Conservation (phyloP, 176 grass and related monocot genomes). For the Eragrostis nindensis region DNA sequence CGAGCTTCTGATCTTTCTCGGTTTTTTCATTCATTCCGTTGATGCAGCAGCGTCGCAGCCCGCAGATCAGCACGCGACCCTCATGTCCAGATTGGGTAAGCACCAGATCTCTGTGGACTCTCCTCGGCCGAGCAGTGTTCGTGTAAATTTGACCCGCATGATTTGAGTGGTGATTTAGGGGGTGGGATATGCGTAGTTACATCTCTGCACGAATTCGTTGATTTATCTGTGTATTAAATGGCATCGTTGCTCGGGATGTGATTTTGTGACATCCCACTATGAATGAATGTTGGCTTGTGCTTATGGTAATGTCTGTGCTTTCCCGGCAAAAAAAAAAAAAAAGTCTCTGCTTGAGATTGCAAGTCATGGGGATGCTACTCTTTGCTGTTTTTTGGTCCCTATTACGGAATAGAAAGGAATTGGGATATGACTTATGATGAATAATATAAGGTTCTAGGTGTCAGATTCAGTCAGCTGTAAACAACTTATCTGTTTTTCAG, state of each 20-base stretch:
- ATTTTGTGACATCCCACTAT: conserved; percentile 2
- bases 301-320: background rate
- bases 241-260: background rate
- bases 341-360: background rate
- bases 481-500: background rate
- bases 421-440: background rate
- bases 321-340: too few relatives aligned
- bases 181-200: background rate
- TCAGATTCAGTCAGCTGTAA: background rate
- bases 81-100: conserved; percentile 60
- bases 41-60: conserved; percentile 43
- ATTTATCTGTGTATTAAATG: background rate
- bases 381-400: background rate
- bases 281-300: background rate
- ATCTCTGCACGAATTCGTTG: background rate
- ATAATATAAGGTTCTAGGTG: too few relatives aligned
- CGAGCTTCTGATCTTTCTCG: background rate
- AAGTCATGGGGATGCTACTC: background rate
- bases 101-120: background rate
- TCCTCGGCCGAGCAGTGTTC: background rate
- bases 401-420: background rate
- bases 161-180: background rate
- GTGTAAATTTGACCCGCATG: background rate
- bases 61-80: conserved; percentile 54
- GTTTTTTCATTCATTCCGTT: background rate